These are phyloP conservation scores for Coniosporium tulheliwenetii DNA, from an alignment of 2,329 filamentous ascomycete genomes.

Conservation along the genomic window DNA sequence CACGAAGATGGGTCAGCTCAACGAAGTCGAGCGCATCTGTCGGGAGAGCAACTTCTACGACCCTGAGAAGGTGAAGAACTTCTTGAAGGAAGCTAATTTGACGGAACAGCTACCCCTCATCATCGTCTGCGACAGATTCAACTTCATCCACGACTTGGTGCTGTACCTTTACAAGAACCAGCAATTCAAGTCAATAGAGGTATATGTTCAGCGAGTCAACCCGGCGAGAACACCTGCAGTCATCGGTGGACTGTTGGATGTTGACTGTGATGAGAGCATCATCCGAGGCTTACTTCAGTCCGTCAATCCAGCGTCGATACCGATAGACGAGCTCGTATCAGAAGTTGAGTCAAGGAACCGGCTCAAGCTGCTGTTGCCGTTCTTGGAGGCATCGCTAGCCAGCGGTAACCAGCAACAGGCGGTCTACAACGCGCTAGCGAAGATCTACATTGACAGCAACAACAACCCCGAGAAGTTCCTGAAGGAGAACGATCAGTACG, in stretches of 20 bases:
- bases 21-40: constrained; percentile 94
- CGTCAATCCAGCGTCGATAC: constrained; percentile 70
- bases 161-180: constrained; percentile 98
- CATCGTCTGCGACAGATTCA: constrained; percentile 98
- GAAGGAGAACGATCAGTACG: constrained; percentile 94
- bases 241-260: constrained; percentile 82
- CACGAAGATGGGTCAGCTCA: constrained; percentile 82
- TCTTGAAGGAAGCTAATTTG: constrained; percentile 88
- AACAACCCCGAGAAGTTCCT: constrained; percentile 96
- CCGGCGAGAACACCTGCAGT: constrained; percentile 81
- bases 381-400: constrained; percentile 83
- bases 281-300: constrained; percentile 85
- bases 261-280: constrained; percentile 91
- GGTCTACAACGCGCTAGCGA: constrained; percentile 91
- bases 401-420: constrained; percentile 91
- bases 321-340: constrained; percentile 81
- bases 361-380: constrained; percentile 85
- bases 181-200: constrained; percentile 96
- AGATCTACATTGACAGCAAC: constrained; percentile 99
- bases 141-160: constrained; percentile 93
- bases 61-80: constrained; percentile 95
- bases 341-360: constrained; percentile 96
- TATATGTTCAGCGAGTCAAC: constrained; percentile 95
- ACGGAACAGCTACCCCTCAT: constrained; percentile 90
- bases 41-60: constrained; percentile 81